phyloP scores from a whole-genome alignment of 2,329 filamentous ascomycete genomes.

The Aciculosporium take region DNA sequence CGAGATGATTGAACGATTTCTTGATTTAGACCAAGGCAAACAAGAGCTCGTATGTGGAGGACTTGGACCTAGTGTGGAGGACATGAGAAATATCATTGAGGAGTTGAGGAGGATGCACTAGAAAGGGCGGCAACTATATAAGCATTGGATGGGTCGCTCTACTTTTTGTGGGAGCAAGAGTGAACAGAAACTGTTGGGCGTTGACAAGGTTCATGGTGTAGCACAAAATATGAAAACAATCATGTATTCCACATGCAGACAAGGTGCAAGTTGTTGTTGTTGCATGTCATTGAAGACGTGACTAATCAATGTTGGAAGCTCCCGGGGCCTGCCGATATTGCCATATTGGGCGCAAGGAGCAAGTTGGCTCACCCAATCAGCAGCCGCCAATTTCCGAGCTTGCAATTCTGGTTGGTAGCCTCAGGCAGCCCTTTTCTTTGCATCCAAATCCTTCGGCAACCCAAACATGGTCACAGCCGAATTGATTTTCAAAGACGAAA shows the following conservation, averaged over 20 bases:
- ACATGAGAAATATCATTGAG: slow-evolving; percentile 48
- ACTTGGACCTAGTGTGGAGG: slow-evolving; percentile 45
- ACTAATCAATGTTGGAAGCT: too few relatives aligned
- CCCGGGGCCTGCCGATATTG: slow-evolving; percentile 19
- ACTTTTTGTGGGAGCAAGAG: neutral
- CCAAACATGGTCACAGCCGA: slow-evolving; percentile 23
- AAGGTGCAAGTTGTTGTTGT: too few relatives aligned
- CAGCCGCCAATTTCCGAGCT: slow-evolving; percentile 31
- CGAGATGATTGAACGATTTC: slow-evolving; percentile 73
- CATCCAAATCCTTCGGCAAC: slow-evolving; percentile 27
- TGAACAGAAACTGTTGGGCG: neutral
- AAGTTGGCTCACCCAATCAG: slow-evolving; percentile 28
- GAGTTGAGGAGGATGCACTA: slow-evolving; percentile 49
- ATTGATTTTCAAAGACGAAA: slow-evolving; percentile 22
- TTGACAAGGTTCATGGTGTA: too few relatives aligned
- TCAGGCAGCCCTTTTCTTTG: slow-evolving; percentile 26
- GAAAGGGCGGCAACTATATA: neutral
- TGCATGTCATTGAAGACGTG: too few relatives aligned
- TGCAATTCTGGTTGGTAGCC: slow-evolving; percentile 21
- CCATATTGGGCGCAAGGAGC: slow-evolving; percentile 8
- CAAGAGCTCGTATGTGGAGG: slow-evolving; percentile 40
- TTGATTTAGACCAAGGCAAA: slow-evolving; percentile 50
- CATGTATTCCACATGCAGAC: too few relatives aligned
- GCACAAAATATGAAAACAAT: too few relatives aligned
- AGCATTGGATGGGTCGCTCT: neutral